Evolutionary conservation across 768 basidiomycete genomes (phyloP), one percentile per base, ranked within the genome.

Genomic region (Guyanaporus albipodus): DNA sequence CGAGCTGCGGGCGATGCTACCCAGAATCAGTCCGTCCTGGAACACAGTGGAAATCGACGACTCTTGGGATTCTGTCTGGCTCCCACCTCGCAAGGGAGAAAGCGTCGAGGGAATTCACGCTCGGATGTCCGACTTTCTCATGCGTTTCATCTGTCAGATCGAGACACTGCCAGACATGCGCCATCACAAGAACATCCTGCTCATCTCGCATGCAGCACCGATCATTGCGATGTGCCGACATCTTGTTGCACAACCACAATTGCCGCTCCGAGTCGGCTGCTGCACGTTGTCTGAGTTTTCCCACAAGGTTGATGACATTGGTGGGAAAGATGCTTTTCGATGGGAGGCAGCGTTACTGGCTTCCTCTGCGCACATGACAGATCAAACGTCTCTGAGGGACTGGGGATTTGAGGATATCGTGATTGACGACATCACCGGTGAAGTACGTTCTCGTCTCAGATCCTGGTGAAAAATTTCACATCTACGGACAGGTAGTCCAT

Each of bases 351-450:
- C 60, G 28, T 59, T 58, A 26, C 57, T 88, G 21, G 84, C 75
- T 0, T 78, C 81, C 39, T 83, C 79, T 1, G 57, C 62, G 1
- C 83, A 87, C 62, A 41, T 62, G 44, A 64, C 87, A 31, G 71
- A 73, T 22, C 79, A 77, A 3, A 84, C 82, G 1, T 55, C 76
- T 2, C 69, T 75, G 42, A 72, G 87, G 52, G 84, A 86, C 38
- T 91, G 90, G 90, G 90, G 90, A 12, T 82, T 91, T 50, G 83
- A 87, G 54, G 81, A 91, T 61, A 75, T 87, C 8, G 66, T 75
- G 57, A 73, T 83, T 21, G 53, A 61, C 21, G 44, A 26, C 0
- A 70, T 72, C 6, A 67, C 77, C 49, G 85, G 86, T 35, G 71
- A 81, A 73, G 87, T 85, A 34, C 26, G 73, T 62, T 24, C 18